Base-by-base conservation (phyloP, 2,329 filamentous ascomycete species). In the Fusarium luffae region DNA sequence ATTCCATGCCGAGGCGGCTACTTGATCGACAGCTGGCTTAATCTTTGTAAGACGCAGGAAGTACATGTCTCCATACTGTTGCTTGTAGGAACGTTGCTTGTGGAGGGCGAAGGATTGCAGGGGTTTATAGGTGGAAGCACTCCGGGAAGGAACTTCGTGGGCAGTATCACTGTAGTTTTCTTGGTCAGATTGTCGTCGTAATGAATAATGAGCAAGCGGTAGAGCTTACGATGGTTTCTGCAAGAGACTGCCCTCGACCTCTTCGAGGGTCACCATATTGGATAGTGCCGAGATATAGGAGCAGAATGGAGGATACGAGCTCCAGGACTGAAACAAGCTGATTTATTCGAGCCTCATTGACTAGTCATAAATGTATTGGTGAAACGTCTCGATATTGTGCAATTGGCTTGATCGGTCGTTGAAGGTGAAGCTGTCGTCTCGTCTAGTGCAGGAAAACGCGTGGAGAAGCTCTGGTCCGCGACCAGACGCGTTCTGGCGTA, bases 41-140 rank as follows among this genome's bases (percentile, higher is more conserved):
- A 99, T 88, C 80, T 92, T 92, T 40, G 93, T 89, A 25, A 99
- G 86, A 14, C 96, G 92, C 73, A 98, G 79, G 78, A 98, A 99
- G 85, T 99, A 99, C 89, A 98, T 95, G 80, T 99, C 96, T 68
- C 92, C 93, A 86, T 93, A 99, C 82, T 99, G 96, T 79, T 98
- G 96, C 79, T 94, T 86, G 79, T 98, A 99, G 57, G 94, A 91
- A 66, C 86, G 86, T 63, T 86, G 83, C 75, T 86, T 90, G 25
- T 92, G 87, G 12, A 98, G 88, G 50, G 83, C 83, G 79, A 94
- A 98, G 10, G 90, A 92, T 57, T 89, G 82, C 28, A 97, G 85
- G 1, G 95, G 90, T 59, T 89, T 90, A 83, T 98, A 98, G 58
- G 77, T 77, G 11, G 85, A 86, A 70, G 84, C 72, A 48, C 79